These are phyloP conservation scores for Populus hybrid DNA, from an alignment of 441 rosid species.

Conservation along the genomic window DNA sequence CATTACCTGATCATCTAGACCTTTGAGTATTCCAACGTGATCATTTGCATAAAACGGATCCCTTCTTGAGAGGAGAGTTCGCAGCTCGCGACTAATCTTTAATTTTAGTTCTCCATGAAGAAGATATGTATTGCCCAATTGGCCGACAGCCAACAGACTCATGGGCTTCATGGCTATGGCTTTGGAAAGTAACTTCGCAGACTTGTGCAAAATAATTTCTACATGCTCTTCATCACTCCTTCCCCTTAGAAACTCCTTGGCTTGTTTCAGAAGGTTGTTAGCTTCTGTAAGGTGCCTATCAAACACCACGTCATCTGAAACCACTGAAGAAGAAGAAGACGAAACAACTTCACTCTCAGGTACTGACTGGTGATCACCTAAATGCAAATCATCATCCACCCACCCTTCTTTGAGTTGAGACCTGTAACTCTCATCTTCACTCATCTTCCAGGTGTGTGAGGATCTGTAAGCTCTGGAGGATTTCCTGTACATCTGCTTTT, in stretches of 20 bases:
- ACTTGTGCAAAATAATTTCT: conserved; percentile 37
- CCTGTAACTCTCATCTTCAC: conserved; percentile 27
- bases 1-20: conserved; percentile 20
- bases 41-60: conserved; percentile 10
- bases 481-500: conserved; percentile 31
- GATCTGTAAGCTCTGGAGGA: conserved; percentile 35
- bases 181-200: conserved; percentile 40
- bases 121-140: conserved; percentile 68
- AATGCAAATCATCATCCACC: conserved; percentile 23
- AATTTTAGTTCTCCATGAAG: conserved; percentile 70
- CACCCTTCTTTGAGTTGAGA: conserved; percentile 29
- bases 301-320: conserved; percentile 50
- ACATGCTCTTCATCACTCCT: conserved; percentile 38
- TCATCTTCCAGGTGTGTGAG: conserved; percentile 26
- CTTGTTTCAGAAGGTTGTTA: conserved; percentile 48
- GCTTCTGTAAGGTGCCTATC: conserved; percentile 57
- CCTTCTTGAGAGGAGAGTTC: conserved; percentile 43
- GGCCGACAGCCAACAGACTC: conserved; percentile 74
- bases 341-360: conserved; percentile 19
- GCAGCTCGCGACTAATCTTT: conserved; percentile 55
- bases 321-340: conserved; percentile 32
- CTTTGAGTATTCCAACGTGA: conserved; percentile 23
- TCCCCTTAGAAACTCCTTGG: conserved; percentile 42
- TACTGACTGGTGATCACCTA: conserved; percentile 17
- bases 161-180: conserved; percentile 60